A percentile compares a stretch with the other conserved stretches of the same genome.
Evolutionary conservation across 2,329 filamentous ascomycete species (phyloP).

Genomic region (Ophiostoma montium): DNA sequence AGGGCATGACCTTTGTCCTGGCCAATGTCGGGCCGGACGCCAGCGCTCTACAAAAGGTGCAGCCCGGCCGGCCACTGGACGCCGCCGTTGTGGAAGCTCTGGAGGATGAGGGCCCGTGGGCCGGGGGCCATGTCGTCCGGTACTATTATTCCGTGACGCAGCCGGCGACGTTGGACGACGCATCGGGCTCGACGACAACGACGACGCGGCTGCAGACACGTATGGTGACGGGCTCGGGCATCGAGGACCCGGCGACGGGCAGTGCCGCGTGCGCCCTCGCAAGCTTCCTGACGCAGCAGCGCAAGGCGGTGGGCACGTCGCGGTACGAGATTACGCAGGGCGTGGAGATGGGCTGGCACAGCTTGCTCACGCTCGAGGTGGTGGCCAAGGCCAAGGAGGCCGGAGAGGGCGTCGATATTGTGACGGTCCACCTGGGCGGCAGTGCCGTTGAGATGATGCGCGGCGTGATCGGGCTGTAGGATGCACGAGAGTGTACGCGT

Average conservation of each 20-base stretch:
- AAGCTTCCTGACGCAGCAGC: conserved; percentile 36
- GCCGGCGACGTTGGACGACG: conserved; percentile 8
- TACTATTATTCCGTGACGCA: conserved; percentile 42
- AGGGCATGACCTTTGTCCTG: conserved; percentile 61
- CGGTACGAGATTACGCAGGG: conserved; percentile 46
- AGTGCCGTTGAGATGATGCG: conserved; percentile 19
- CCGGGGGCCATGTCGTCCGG: conserved; percentile 34
- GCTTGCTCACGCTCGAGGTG: conserved; percentile 36
- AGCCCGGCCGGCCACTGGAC: conserved; percentile 27
- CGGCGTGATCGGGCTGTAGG: conserved; percentile 12
- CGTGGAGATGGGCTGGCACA: conserved; percentile 51
- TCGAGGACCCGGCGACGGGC: conserved; percentile 48
- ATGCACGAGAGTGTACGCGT: neutral
- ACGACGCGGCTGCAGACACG: conserved; percentile 34
- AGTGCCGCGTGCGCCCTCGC: conserved; percentile 45
- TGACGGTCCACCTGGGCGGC: conserved; percentile 18
- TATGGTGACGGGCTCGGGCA: conserved; percentile 38
- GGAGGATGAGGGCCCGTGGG: conserved; percentile 39
- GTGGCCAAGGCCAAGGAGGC: neutral
- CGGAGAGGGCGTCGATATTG: conserved; percentile 12
- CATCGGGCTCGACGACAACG: too few species aligned
- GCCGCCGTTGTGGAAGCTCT: conserved; percentile 18
- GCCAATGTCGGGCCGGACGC: conserved; percentile 19
- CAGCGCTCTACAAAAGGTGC: conserved; percentile 39
- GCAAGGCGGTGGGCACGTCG: conserved; percentile 17